Percentiles rank a stretch among this genome's conserved stretches.
These are phyloP conservation scores for Pachyrhizus erosus DNA, from an alignment of 306 rosid genomes.

Conservation along the genomic window DNA sequence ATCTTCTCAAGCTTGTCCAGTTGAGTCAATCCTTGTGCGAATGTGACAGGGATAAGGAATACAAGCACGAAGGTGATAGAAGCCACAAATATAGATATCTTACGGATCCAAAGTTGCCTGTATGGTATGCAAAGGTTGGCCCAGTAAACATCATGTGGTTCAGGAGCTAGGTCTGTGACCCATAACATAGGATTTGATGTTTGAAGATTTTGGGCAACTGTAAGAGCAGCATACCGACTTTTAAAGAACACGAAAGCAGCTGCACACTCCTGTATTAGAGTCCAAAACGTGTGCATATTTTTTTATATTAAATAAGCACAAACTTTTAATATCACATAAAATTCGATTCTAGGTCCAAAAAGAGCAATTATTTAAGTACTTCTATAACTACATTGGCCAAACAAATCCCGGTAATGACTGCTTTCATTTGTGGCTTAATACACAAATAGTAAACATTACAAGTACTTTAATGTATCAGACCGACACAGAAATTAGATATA, in stretches of 20 bases:
- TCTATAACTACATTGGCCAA: background rate
- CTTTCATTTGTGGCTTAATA: background rate
- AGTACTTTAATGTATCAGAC: conserved; percentile 1
- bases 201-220: conserved; percentile 79
- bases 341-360: background rate
- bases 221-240: conserved; percentile 80
- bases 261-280: conserved; percentile 73
- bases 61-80: conserved; percentile 73
- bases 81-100: conserved; percentile 68
- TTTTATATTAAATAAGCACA: conserved; percentile 1
- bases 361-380: background rate
- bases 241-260: conserved; percentile 96
- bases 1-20: conserved; percentile 67
- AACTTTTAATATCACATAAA: conserved; percentile 1
- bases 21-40: conserved; percentile 90
- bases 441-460: conserved; percentile 9
- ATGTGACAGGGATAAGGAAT: conserved; percentile 82
- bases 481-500: background rate
- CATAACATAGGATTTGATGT: conserved; percentile 93
- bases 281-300: background rate
- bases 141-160: conserved; percentile 91
- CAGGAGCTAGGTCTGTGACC: conserved; percentile 92
- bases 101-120: conserved; percentile 88
- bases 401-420: background rate
- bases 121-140: conserved; percentile 91